Base-by-base conservation (phyloP, 1,139 yeast species). In the Scheffersomyces titani region DNA sequence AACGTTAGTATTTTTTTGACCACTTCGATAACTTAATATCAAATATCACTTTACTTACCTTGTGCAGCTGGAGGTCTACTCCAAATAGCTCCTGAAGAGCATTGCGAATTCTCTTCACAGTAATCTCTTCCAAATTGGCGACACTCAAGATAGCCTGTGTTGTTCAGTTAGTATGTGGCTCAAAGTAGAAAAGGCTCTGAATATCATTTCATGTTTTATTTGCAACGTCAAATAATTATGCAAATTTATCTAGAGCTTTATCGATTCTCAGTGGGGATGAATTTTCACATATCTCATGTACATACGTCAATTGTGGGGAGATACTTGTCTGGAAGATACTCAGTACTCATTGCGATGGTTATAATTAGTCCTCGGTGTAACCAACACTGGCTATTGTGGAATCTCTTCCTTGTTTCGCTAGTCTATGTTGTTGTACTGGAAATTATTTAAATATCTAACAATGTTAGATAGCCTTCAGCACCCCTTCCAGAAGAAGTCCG, bases 221-320 rank as follows among this genome's bases (percentile, higher is more conserved):
- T 30, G 9, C 40, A 30, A 30, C 22, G 19, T 18, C 44, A n/a
- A 6, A 51, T 40, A 19, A 9, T 16, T 19, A 3, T 24, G 51
- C 18, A n/a, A 5, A 19, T 22, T 21, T 21, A 44, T 7, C 19
- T 3, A 19, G 6, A 18, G 9, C 5, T 13, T 19, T n/a, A n/a
- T 48, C 18, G 11, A 16, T 16, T 40, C 40, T 44, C 24, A 16
- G 18, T 18, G 30, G 52, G 50, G 53, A 36, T 20, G 30, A 44
- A 45, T 19, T n/a, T 45, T 6, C 40, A n/a, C n/a, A n/a, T 21
- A 44, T 19, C 9, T 19, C 22, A 5, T 11, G 5, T 45, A 77
- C 89, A 62, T 75, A 86, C 92, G 66, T 90, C 94, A 52, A 90
- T 87, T 60, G 89, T 87, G 3, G 92, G 89, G 46, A 81, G 74